A percentile compares a stretch with the other conserved stretches of the same genome.
Conservation (phyloP, 2,329 filamentous ascomycete species). For the Aspergillus pseudonomiae region DNA sequence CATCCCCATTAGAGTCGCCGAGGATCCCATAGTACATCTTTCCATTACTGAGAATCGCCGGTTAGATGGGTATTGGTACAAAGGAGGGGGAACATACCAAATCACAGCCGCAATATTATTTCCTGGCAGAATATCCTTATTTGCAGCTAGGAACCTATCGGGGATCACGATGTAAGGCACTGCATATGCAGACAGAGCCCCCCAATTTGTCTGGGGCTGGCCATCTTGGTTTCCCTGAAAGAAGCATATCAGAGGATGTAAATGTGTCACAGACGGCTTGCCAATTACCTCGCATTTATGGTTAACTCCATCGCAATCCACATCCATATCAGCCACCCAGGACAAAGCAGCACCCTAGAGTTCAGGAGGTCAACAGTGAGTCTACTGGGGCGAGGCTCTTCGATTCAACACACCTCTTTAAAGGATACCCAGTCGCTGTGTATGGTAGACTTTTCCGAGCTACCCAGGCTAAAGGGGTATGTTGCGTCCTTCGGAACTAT, state of each 20-base stretch:
- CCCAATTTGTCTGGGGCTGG: slow-evolving; percentile 30
- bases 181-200: slow-evolving; percentile 34
- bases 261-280: not conserved
- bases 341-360: slow-evolving; percentile 32
- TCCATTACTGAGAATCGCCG: slow-evolving; percentile 21
- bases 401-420: slow-evolving; percentile 20
- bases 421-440: slow-evolving; percentile 32
- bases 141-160: slow-evolving; percentile 27
- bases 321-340: slow-evolving; percentile 38
- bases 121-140: slow-evolving; percentile 23
- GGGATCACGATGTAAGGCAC: slow-evolving; percentile 37
- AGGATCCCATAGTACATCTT: slow-evolving; percentile 40
- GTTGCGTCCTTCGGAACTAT: slow-evolving; percentile 26
- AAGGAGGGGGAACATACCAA: slow-evolving; percentile 21
- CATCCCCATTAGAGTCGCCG: slow-evolving; percentile 34
- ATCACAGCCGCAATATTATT: slow-evolving; percentile 36
- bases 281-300: slow-evolving; percentile 27
- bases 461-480: slow-evolving; percentile 28
- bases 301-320: slow-evolving; percentile 36
- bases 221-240: slow-evolving; percentile 33
- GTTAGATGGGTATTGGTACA: not conserved
- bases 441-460: slow-evolving; percentile 28
- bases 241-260: not conserved
- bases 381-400: not conserved
- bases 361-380: not conserved